Evolutionary conservation across 352 stramenopile genomes (phyloP).

Genomic region (Phytopythium montanum): DNA sequence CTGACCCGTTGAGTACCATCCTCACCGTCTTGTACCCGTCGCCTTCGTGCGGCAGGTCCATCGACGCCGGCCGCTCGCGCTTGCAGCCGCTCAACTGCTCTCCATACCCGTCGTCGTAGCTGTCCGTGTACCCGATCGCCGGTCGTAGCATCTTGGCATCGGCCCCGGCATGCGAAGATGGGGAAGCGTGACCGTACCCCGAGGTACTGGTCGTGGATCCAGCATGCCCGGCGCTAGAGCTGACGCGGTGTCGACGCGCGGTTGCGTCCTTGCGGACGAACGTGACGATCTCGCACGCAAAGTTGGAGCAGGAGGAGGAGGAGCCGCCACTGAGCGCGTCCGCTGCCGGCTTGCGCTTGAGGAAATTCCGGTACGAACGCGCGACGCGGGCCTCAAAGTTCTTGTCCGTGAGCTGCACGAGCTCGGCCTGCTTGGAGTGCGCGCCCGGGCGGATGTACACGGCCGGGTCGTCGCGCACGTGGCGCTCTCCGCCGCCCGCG

Average conservation of each 20-base stretch:
- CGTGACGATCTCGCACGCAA: slow-evolving; percentile 70
- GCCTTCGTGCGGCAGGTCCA: slow-evolving; percentile 9
- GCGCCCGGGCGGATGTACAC: slow-evolving; percentile 77
- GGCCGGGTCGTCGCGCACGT: slow-evolving; percentile 55
- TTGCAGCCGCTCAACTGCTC: slow-evolving; percentile 5
- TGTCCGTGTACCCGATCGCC: neutral
- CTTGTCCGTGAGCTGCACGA: slow-evolving; percentile 52
- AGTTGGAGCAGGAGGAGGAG: too few species aligned
- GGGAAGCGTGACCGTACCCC: neutral
- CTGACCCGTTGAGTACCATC: slow-evolving; percentile 67
- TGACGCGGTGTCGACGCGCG: slow-evolving; percentile 11
- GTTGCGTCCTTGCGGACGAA: slow-evolving; percentile 63
- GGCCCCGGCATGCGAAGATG: neutral
- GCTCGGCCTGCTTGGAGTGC: slow-evolving; percentile 79
- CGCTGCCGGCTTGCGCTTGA: slow-evolving; percentile 54
- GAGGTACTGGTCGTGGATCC: neutral
- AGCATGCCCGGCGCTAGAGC: neutral
- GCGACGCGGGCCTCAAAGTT: slow-evolving; percentile 74
- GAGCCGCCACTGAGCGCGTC: neutral
- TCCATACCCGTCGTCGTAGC: neutral
- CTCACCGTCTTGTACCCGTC: slow-evolving; percentile 56
- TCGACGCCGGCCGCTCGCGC: neutral
- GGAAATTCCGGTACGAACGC: slow-evolving; percentile 73
- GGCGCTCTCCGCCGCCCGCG: slow-evolving; percentile 29
- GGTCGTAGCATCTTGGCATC: neutral